Conservation (phyloP, 352 stramenopile species). For the Globisporangium paddicum region DNA sequence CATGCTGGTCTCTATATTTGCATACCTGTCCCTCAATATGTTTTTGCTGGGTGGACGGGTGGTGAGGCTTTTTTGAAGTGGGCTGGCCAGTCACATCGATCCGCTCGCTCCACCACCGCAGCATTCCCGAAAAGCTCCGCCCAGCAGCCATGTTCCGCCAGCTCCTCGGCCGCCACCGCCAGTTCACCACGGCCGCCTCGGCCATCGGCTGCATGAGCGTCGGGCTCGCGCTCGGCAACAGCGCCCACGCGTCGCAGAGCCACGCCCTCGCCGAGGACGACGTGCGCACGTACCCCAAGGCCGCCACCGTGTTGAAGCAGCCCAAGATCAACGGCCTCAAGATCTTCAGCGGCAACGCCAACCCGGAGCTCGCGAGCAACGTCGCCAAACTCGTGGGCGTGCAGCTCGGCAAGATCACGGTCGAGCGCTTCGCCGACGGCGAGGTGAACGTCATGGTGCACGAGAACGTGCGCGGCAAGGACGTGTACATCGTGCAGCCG, state of each 20-base stretch:
- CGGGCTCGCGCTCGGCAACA: slow-evolving; percentile 36
- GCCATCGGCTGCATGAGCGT: slow-evolving; percentile 42
- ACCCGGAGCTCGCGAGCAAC: slow-evolving; percentile 95
- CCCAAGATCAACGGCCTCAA: slow-evolving; percentile 93
- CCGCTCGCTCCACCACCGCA: neutral
- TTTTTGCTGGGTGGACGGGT: slow-evolving; percentile 4
- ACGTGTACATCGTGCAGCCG: slow-evolving; percentile 99
- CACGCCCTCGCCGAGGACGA: slow-evolving; percentile 50
- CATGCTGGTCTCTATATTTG: neutral
- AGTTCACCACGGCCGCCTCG: slow-evolving; percentile 39
- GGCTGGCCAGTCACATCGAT: slow-evolving; percentile 5
- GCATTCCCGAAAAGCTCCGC: slow-evolving; percentile 10
- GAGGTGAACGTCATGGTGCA: slow-evolving; percentile 99
- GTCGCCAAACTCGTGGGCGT: slow-evolving; percentile 97
- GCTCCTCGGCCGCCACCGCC: slow-evolving; percentile 48
- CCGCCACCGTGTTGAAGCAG: slow-evolving; percentile 72
- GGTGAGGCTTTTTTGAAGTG: slow-evolving; percentile 9
- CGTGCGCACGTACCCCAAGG: slow-evolving; percentile 29
- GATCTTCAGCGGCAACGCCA: slow-evolving; percentile 98
- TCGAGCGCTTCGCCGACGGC: slow-evolving; percentile 98
- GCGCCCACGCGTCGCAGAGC: slow-evolving; percentile 20
- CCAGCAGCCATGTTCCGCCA: slow-evolving; percentile 69
- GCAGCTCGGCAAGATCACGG: slow-evolving; percentile 97
- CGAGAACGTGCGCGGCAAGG: slow-evolving; percentile 99
- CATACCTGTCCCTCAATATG: neutral